A percentile compares a stretch with the other conserved stretches of the same genome.
Conservation (phyloP, 1,284 basidiomycete genomes). For the Cutaneotrichosporon cavernicola region DNA sequence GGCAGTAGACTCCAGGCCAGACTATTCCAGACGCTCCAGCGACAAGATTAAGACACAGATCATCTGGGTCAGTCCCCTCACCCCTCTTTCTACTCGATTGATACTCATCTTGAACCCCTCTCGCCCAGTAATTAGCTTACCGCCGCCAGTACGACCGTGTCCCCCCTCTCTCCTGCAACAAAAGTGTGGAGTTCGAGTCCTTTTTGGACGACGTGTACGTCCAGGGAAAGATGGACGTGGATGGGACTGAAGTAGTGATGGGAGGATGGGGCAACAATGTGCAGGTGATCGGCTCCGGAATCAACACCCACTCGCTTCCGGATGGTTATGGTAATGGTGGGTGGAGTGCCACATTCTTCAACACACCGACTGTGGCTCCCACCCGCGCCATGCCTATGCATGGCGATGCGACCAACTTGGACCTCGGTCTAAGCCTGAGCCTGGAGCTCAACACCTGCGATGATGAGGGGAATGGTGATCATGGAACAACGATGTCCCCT, state of each 20-base stretch:
- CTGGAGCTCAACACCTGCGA: neutral
- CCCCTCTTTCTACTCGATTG: neutral
- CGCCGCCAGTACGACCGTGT: too few species aligned
- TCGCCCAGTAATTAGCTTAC: neutral
- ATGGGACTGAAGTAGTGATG: neutral
- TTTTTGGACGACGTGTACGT: neutral
- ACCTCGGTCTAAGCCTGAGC: neutral
- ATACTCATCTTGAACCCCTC: neutral
- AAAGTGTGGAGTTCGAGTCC: too few species aligned
- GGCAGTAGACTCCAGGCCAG: neutral
- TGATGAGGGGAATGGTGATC: neutral
- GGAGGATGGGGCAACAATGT: neutral
- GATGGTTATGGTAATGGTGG: neutral
- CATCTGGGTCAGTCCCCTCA: neutral
- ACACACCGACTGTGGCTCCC: neutral
- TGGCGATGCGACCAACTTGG: neutral
- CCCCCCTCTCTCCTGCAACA: too few species aligned
- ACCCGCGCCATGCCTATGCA: neutral
- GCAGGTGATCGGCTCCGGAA: neutral
- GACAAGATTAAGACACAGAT: neutral
- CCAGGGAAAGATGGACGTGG: neutral
- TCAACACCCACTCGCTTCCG: neutral
- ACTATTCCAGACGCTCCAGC: neutral
- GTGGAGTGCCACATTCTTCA: neutral
- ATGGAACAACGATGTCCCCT: neutral